Base-by-base conservation (phyloP, 768 basidiomycete species). In the Phanerodontia chrysosporium region DNA sequence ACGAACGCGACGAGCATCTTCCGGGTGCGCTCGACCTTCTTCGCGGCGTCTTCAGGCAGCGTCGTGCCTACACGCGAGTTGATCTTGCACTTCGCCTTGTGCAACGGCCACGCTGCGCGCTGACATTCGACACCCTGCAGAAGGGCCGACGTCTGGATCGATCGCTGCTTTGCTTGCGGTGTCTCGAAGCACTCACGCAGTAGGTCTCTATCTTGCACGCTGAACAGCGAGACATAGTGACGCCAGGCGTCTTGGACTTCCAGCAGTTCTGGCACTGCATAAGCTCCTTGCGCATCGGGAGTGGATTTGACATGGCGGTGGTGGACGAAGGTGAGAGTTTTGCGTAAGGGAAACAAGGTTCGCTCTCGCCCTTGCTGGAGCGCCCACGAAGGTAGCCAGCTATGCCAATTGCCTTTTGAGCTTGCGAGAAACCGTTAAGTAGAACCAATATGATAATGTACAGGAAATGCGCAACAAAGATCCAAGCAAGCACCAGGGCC, bases 1-100 rank as follows among this genome's bases (percentile, higher is more conserved):
- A 60, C 60, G 62, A 66, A 66, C 22, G 51, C 55, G 28, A 59
- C 51, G 24, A 63, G 62, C 24, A 39, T 42, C 25, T 60, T 55
- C 51, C 45, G 49, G 10, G 32, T 35, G 32, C 32, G 32, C 32
- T 35, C 32, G n/a, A n/a, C n/a, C n/a, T n/a, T n/a, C n/a, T n/a
- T n/a, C n/a, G n/a, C n/a, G n/a, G n/a, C n/a, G n/a, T n/a, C n/a
- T n/a, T n/a, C n/a, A n/a, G n/a, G n/a, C n/a, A n/a, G 32, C 32
- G 32, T 35, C 32, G 32, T 13, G 7, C 7, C 6, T 35, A 13
- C 32, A 7, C 32, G 32, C 32, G 32, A 6, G 32, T 13, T 35
- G 32, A 13, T 13, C 32, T 35, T 6, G 32, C 32, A 35, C 7
- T 13, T 6, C 32, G 22, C 48, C 51, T 49, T 61, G 57, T 49